Evolutionary conservation across 306 rosid species (phyloP).

Genomic region (Cicer judaicum): DNA sequence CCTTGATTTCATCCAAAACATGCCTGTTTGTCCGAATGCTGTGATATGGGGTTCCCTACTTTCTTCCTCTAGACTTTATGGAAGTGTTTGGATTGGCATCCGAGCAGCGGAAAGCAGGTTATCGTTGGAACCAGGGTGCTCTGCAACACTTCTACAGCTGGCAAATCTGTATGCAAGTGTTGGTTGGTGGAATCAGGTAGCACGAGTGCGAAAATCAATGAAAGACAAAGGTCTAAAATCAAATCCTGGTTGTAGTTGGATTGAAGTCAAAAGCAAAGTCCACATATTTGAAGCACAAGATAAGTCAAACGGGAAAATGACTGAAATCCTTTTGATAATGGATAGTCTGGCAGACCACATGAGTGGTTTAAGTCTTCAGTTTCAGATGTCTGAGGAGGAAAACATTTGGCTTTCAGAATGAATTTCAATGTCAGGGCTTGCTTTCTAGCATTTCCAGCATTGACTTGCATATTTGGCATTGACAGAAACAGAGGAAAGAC

Average conservation of each 20-base stretch:
- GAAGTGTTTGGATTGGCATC: slow-evolving; percentile 72
- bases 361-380: slow-evolving; percentile 50
- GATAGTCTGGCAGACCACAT: slow-evolving; percentile 69
- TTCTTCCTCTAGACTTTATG: slow-evolving; percentile 73
- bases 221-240: slow-evolving; percentile 73
- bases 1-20: slow-evolving; percentile 57
- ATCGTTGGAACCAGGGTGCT: slow-evolving; percentile 65
- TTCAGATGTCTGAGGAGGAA: slow-evolving; percentile 49
- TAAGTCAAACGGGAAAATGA: slow-evolving; percentile 55
- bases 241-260: slow-evolving; percentile 81
- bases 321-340: slow-evolving; percentile 52
- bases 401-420: slow-evolving; percentile 35
- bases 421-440: background rate
- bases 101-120: slow-evolving; percentile 78
- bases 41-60: slow-evolving; percentile 88
- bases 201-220: slow-evolving; percentile 66
- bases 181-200: slow-evolving; percentile 67
- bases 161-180: slow-evolving; percentile 77
- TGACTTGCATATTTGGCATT: slow-evolving; percentile 28
- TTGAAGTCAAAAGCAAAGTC: slow-evolving; percentile 63
- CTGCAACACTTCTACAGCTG: slow-evolving; percentile 70
- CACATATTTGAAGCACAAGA: slow-evolving; percentile 76
- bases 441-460: slow-evolving; percentile 33
- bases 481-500: background rate
- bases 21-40: slow-evolving; percentile 81